Conservation (phyloP, 768 basidiomycete species). For the Kwoniella dendrophila region DNA sequence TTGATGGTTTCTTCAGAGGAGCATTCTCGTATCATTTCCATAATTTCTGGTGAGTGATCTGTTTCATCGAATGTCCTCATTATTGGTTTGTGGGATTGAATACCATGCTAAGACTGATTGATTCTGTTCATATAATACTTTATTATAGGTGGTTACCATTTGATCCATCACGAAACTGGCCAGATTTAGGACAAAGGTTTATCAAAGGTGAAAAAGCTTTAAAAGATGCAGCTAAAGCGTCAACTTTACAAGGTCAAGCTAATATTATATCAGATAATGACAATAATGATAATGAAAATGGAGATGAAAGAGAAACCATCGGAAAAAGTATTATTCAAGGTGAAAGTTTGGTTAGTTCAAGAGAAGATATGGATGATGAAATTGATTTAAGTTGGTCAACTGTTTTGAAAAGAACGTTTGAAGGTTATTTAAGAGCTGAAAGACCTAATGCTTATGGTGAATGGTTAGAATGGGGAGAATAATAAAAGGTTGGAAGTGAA, state of each 20-base stretch:
- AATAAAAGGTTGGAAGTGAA: background rate
- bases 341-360: constrained; percentile 22
- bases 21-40: constrained; percentile 97
- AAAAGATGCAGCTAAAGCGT: constrained; percentile 57
- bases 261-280: constrained; percentile 13
- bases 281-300: constrained; percentile 1
- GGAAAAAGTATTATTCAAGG: constrained; percentile 11
- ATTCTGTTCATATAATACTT: background rate
- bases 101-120: background rate
- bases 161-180: constrained; percentile 90
- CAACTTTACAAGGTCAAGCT: constrained; percentile 19
- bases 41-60: constrained; percentile 55
- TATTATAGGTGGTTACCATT: constrained; percentile 90
- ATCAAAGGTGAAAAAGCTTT: constrained; percentile 71
- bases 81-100: background rate
- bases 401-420: constrained; percentile 92
- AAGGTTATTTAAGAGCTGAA: constrained; percentile 87
- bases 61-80: background rate
- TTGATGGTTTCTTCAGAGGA: constrained; percentile 91
- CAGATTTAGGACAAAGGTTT: constrained; percentile 84
- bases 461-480: constrained; percentile 61
- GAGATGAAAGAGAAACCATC: no score
- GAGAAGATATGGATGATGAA: constrained; percentile 53
- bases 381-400: constrained; percentile 70
- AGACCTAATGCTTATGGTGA: constrained; percentile 95